Conservation (phyloP, 768 basidiomycete species). For the Mrakia hoshinonis region DNA sequence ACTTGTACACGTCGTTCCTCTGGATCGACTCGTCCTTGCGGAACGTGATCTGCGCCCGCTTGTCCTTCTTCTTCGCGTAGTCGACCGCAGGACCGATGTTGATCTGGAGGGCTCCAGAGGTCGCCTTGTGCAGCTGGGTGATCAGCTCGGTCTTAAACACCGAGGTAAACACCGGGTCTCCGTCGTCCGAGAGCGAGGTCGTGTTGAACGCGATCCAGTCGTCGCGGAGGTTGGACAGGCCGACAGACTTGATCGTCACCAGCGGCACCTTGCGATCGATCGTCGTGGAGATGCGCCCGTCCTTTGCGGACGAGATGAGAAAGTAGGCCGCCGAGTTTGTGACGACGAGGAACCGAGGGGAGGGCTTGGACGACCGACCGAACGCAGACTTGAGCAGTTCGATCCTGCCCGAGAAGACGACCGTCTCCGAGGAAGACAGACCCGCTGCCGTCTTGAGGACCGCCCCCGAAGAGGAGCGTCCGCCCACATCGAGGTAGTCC, state of each 20-base stretch:
- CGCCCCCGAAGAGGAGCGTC: slow-evolving; percentile 60
- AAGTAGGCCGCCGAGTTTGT: slow-evolving; percentile 30
- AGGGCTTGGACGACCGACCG: slow-evolving; percentile 78
- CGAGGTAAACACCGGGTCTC: slow-evolving; percentile 83
- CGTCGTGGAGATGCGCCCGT: slow-evolving; percentile 52
- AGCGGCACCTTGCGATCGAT: slow-evolving; percentile 84
- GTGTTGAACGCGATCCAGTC: slow-evolving; percentile 90
- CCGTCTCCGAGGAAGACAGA: slow-evolving; percentile 63
- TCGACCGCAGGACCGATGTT: slow-evolving; percentile 70
- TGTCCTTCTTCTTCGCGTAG: slow-evolving; percentile 96
- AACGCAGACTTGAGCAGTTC: slow-evolving; percentile 78
- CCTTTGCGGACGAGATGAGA: slow-evolving; percentile 33
- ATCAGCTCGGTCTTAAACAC: slow-evolving; percentile 93
- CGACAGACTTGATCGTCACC: slow-evolving; percentile 74
- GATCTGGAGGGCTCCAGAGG: slow-evolving; percentile 65
- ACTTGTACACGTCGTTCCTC: slow-evolving; percentile 82
- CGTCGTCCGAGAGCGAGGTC: slow-evolving; percentile 70
- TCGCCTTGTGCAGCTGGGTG: slow-evolving; percentile 69
- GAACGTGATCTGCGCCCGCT: slow-evolving; percentile 75
- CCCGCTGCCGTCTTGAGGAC: slow-evolving; percentile 64
- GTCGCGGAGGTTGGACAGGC: slow-evolving; percentile 79
- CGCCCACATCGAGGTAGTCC: slow-evolving; percentile 88
- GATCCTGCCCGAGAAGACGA: slow-evolving; percentile 71
- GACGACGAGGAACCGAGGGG: slow-evolving; percentile 79
- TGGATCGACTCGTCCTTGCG: slow-evolving; percentile 76